These are phyloP conservation scores for Fusarium heterosporum DNA, from an alignment of 2,329 filamentous ascomycete species.

Conservation along the genomic window DNA sequence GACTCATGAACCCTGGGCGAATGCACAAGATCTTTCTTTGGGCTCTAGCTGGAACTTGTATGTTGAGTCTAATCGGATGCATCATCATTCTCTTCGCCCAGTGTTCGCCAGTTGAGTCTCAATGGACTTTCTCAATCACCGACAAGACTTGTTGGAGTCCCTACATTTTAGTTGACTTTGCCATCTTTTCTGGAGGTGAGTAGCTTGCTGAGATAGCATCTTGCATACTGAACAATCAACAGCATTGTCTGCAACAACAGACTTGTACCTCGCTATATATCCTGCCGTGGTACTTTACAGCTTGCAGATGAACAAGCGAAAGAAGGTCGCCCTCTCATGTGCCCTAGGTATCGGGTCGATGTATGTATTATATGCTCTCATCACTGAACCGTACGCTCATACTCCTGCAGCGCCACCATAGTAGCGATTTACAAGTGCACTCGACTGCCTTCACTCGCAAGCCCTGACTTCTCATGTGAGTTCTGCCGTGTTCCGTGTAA, in stretches of 20 bases:
- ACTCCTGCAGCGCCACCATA: constrained; percentile 33
- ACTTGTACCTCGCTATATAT: constrained; percentile 58
- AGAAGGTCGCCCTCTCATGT: constrained; percentile 55
- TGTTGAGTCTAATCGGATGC: constrained; percentile 50
- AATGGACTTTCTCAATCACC: constrained; percentile 54
- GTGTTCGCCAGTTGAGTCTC: constrained; percentile 54
- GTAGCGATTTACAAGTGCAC: constrained; percentile 53
- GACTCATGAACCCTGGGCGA: constrained; percentile 53
- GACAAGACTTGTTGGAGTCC: constrained; percentile 52
- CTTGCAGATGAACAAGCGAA: constrained; percentile 54
- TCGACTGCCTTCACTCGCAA: constrained; percentile 48
- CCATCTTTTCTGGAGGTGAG: constrained; percentile 55
- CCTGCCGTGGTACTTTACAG: constrained; percentile 53
- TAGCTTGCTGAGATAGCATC: too few species aligned
- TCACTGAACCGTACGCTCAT: rapidly evolving
- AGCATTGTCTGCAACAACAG: constrained; percentile 53
- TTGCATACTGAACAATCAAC: rapidly evolving
- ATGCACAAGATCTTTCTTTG: constrained; percentile 53
- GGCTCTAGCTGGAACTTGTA: constrained; percentile 49
- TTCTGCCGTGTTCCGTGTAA: rapidly evolving
- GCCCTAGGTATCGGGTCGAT: constrained; percentile 56
- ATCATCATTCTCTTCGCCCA: constrained; percentile 57
- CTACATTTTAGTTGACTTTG: constrained; percentile 54
- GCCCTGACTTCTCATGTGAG: constrained; percentile 43
- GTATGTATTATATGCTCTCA: constrained; percentile 29